A percentile compares a stretch with the other conserved stretches of the same genome.
Conservation (phyloP, 2,329 filamentous ascomycete species). For the Neonectria faginata region DNA sequence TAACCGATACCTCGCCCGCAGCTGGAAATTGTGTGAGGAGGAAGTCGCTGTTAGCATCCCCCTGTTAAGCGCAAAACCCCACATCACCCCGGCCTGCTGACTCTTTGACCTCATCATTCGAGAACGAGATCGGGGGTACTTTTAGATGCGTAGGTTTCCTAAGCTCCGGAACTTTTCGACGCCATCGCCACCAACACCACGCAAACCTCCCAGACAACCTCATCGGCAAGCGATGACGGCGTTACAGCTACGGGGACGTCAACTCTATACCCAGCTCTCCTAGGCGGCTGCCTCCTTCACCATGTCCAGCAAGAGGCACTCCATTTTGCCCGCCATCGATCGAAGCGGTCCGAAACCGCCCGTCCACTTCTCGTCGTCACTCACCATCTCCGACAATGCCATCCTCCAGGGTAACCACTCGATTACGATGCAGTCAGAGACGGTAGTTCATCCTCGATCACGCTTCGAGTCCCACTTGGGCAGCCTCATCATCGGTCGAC, state of each 20-base stretch:
- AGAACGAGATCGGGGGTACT: conserved; percentile 12
- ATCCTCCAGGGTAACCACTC: conserved; percentile 77
- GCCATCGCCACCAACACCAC: conserved; percentile 6
- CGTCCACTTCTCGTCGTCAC: conserved; percentile 69
- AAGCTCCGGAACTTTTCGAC: not conserved
- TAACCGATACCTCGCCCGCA: conserved; percentile 45
- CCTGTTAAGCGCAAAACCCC: conserved; percentile 31
- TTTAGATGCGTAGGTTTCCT: conserved; percentile 28
- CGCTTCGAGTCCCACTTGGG: conserved; percentile 83
- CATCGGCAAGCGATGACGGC: conserved; percentile 34
- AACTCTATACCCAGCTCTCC: conserved; percentile 19
- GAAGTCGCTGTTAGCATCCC: conserved; percentile 37
- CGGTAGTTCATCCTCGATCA: conserved; percentile 87
- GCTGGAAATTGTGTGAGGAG: not conserved
- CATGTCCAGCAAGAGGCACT: conserved; percentile 66
- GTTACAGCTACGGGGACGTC: not conserved
- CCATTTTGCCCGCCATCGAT: conserved; percentile 65
- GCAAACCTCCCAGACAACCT: not conserved
- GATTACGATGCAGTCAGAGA: conserved; percentile 81
- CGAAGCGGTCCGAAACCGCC: conserved; percentile 69
- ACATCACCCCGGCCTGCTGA: conserved; percentile 26
- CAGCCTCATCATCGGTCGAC: conserved; percentile 82
- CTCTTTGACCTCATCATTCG: conserved; percentile 45
- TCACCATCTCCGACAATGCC: conserved; percentile 72
- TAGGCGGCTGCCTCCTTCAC: not conserved